Conservation (phyloP, 2,329 filamentous ascomycete species). For the Arthrobotrys sinensis region DNA sequence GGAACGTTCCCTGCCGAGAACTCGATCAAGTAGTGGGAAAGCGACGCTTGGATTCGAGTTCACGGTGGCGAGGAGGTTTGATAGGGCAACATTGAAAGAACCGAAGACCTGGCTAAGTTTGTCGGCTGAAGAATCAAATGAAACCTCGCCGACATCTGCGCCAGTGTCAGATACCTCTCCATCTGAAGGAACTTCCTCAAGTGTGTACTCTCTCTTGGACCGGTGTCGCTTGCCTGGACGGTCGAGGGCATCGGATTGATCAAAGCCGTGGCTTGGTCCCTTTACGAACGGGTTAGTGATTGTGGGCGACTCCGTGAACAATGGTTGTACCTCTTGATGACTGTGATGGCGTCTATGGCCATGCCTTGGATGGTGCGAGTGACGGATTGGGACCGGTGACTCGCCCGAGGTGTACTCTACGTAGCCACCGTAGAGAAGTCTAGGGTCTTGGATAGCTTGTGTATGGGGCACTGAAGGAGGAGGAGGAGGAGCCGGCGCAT, state of each 20-base stretch:
- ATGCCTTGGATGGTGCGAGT: slow-evolving; percentile 5
- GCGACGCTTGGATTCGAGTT: slow-evolving; percentile 28
- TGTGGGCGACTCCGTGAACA: neutral
- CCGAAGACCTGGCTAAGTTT: slow-evolving; percentile 59
- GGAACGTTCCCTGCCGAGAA: slow-evolving; percentile 61
- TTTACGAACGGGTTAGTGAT: slow-evolving; percentile 7
- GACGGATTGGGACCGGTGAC: slow-evolving; percentile 22
- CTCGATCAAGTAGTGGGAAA: slow-evolving; percentile 50
- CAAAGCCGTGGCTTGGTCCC: slow-evolving; percentile 11
- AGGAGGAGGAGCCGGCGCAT: neutral
- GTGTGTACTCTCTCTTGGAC: slow-evolving; percentile 32
- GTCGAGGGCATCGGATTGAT: slow-evolving; percentile 30
- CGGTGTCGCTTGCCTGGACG: slow-evolving; percentile 55
- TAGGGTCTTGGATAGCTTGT: slow-evolving; percentile 26
- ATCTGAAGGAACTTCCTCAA: slow-evolving; percentile 44
- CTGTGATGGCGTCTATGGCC: slow-evolving; percentile 12
- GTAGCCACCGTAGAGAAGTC: slow-evolving; percentile 43
- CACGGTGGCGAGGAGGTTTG: slow-evolving; percentile 60
- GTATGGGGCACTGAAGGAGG: slow-evolving; percentile 4
- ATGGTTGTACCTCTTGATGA: slow-evolving; percentile 39
- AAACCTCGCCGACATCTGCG: slow-evolving; percentile 55
- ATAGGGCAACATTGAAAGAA: slow-evolving; percentile 61
- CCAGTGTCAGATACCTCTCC: slow-evolving; percentile 59
- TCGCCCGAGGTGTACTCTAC: slow-evolving; percentile 47
- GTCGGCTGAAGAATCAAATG: slow-evolving; percentile 36